Base-by-base conservation (phyloP, 192 early-diverging fungal species). In the Dispira parvispora region DNA sequence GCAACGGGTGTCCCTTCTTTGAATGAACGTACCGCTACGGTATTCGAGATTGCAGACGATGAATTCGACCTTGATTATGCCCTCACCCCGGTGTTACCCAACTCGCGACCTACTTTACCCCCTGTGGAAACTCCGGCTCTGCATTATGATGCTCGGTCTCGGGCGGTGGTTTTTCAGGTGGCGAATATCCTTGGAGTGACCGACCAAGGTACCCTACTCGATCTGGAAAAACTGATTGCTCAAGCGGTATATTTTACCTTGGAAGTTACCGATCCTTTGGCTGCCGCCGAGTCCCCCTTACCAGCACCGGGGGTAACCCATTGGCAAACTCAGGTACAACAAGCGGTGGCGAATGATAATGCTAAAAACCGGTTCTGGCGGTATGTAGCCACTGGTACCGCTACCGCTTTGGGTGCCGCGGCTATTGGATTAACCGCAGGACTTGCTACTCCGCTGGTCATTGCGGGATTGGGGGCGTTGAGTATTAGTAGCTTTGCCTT, bases 341-440 rank as follows among this genome's bases (percentile, higher is more conserved):
- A n/a, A 38, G 55, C 55, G 11, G 26, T 57, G 28, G 23, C 55
- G 13, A 61, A 45, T 21, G 65, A 64, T 21, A 54, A 67, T 28
- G 62, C 27, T 44, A 58, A 63, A 45, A 70, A 68, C 65, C 69
- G 78, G 45, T 71, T 70, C 67, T 70, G 67, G 46, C 73, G 72
- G 61, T 71, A 69, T 32, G 63, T 75, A 42, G 69, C 73, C 0
- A 66, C 75, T 20, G 78, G 78, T 2, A 64, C 73, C 2, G 78
- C 74, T 1, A 67, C 73, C 8, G 68, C 67, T 10, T 68, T 73
- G 8, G 78, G 74, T 14, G 78, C 69, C 20, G 68, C 72, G 25
- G 71, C 74, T 14, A 73, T 80, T 25, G 78, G 75, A 12, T 56
- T 76, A 12, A 80, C 78, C 0, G 78, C 75, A 5, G 78, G 78